Evolutionary conservation across 305 asterid species (phyloP).

Genomic region (Fraxinus baroniana): DNA sequence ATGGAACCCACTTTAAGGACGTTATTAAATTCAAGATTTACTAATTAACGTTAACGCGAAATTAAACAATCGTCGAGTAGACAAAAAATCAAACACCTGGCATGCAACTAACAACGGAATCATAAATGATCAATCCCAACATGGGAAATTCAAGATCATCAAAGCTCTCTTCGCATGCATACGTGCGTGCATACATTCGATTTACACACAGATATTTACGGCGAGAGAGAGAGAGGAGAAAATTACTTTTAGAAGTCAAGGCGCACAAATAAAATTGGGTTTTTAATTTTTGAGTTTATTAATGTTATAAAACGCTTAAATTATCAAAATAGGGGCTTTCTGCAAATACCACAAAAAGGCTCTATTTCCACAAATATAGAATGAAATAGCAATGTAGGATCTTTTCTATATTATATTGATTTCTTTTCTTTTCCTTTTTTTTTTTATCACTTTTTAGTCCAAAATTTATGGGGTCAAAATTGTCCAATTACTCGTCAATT

Average conservation of each 20-base stretch:
- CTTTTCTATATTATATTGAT: not conserved
- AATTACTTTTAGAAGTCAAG: not conserved
- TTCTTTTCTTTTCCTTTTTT: not conserved
- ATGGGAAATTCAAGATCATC: not conserved
- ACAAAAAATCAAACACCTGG: slow-evolving; percentile 43
- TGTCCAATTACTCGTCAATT: not conserved
- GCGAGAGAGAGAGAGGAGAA: not conserved
- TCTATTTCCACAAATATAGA: not conserved
- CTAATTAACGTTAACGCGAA: slow-evolving; percentile 9
- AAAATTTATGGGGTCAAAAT: not conserved
- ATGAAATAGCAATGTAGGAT: not conserved
- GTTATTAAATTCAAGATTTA: not conserved
- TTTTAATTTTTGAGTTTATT: not conserved
- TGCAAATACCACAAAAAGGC: not conserved
- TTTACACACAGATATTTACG: not conserved
- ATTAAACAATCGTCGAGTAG: not conserved
- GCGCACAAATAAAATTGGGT: not conserved
- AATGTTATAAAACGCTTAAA: not conserved
- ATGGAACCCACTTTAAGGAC: not conserved
- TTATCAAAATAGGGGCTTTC: not conserved
- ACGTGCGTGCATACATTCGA: not conserved
- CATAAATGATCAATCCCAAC: not conserved
- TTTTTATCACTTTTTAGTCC: not conserved
- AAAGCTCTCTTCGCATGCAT: not conserved
- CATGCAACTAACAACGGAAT: slow-evolving; percentile 9